Evolutionary conservation across 2,329 filamentous ascomycete genomes (phyloP).

Genomic region (Triangularia setosa): DNA sequence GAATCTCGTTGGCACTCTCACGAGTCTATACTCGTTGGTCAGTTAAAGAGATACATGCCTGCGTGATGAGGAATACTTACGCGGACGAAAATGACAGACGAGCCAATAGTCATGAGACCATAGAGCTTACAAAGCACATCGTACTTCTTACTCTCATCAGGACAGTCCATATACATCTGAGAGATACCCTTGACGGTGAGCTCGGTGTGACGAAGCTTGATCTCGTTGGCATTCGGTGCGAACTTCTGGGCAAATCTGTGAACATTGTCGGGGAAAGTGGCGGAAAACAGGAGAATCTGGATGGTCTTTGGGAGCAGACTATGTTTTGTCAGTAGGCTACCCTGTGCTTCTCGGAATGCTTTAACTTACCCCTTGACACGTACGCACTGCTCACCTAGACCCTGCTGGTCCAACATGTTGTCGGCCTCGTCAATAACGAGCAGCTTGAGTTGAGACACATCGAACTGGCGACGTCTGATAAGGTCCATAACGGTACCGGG

Average conservation of each 20-base stretch:
- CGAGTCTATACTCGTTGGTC: slow-evolving; percentile 57
- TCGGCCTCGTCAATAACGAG: slow-evolving; percentile 95
- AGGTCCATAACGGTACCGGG: slow-evolving; percentile 90
- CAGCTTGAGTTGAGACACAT: slow-evolving; percentile 68
- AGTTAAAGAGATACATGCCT: background rate
- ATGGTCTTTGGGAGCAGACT: slow-evolving; percentile 69
- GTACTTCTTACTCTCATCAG: slow-evolving; percentile 78
- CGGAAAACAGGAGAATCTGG: slow-evolving; percentile 94
- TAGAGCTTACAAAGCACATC: slow-evolving; percentile 87
- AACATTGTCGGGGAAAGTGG: slow-evolving; percentile 85
- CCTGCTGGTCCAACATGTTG: slow-evolving; percentile 97
- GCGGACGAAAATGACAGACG: slow-evolving; percentile 96
- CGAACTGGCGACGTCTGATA: slow-evolving; percentile 71
- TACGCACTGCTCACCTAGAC: slow-evolving; percentile 90
- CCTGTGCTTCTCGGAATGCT: background rate
- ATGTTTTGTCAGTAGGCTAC: slow-evolving; percentile 7
- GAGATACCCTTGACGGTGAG: slow-evolving; percentile 96
- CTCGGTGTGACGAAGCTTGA: slow-evolving; percentile 85
- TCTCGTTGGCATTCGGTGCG: slow-evolving; percentile 78
- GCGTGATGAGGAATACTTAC: slow-evolving; percentile 43
- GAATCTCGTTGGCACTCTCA: slow-evolving; percentile 79
- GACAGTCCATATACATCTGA: slow-evolving; percentile 95
- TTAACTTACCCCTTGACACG: slow-evolving; percentile 74
- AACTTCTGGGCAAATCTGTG: slow-evolving; percentile 79
- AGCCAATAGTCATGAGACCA: slow-evolving; percentile 91